Conservation (phyloP, 2,329 filamentous ascomycete genomes). For the Xylariales sp. region DNA sequence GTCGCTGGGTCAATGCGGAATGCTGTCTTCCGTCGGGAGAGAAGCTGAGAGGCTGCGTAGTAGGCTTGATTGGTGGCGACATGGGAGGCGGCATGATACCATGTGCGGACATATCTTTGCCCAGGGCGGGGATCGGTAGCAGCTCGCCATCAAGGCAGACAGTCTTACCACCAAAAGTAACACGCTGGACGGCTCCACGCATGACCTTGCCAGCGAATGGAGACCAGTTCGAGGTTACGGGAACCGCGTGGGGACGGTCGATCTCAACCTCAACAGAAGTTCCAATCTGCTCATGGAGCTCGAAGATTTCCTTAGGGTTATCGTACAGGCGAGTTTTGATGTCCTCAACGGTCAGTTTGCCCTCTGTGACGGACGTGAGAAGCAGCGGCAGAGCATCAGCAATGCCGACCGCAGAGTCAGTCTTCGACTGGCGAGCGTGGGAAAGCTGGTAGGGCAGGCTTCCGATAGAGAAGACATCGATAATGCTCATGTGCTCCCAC, state of each 20-base stretch:
- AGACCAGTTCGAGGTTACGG: constrained; percentile 55
- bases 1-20: constrained; percentile 28
- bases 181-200: constrained; percentile 67
- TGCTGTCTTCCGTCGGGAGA: constrained; percentile 26
- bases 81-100: constrained; percentile 40
- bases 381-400: constrained; percentile 70
- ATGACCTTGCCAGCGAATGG: constrained; percentile 67
- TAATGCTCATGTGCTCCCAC: constrained; percentile 68
- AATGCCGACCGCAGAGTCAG: constrained; percentile 62
- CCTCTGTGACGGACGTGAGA: constrained; percentile 71
- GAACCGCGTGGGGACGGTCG: constrained; percentile 63
- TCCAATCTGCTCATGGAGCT: constrained; percentile 74
- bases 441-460: constrained; percentile 75
- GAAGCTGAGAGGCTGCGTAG: constrained; percentile 30
- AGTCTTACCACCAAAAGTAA: constrained; percentile 70
- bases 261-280: constrained; percentile 72
- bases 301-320: constrained; percentile 77
- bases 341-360: constrained; percentile 69
- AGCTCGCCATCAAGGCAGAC: constrained; percentile 70
- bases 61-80: constrained; percentile 56
- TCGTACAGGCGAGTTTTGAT: constrained; percentile 68
- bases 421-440: constrained; percentile 42
- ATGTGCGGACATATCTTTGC: constrained; percentile 74
- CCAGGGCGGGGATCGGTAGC: constrained; percentile 50
- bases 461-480: constrained; percentile 76